Base-by-base conservation (phyloP, 2,329 filamentous ascomycete species). In the Botrytis byssoidea region DNA sequence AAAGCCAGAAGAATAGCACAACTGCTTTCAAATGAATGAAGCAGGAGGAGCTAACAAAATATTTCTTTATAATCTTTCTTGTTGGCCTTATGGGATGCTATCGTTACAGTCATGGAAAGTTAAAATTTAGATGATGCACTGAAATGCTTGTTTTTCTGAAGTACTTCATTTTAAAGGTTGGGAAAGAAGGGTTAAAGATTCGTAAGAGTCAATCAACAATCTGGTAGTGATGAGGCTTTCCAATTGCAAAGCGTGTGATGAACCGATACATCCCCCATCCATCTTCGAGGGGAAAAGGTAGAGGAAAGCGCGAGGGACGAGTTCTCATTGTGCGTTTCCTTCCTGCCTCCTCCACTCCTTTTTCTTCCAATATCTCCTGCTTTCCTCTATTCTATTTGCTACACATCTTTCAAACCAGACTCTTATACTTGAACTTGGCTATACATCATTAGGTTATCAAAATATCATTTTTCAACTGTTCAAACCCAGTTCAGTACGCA, bases 71-170 rank as follows among this genome's bases (percentile, higher is more conserved):
- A 0, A 14, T 51, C 10, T 1, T n/a, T 51, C 22, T 4, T n/a
- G 10, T 14, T 51, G 25, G 48, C 12, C 5, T 4, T 51, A 2
- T 14, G 5, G 10, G 14, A 25, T 1, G 6, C 14, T 14, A 12
- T 51, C 2, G 1, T 14, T 6, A 10, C 14, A n/a, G 25, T 55
- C 5, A 55, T 55, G 6, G 2, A 7, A 1, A 7, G 5, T 7
- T 16, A 6, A 4, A n/a, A 55, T 7, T 3, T 3, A n/a, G 1
- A 14, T 51, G 10, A 16, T 7, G n/a, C 6, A 55, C 25, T 55
- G 25, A n/a, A 7, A 51, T 6, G 1, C 0, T 5, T 51, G 25
- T n/a, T 0, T n/a, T 25, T 14, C 3, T 9, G 5, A 14, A 25
- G 10, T 6, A 51, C 48, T n/a, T 14, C 14, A 14, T 14, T 7